Evolutionary conservation across 176 grass and related monocot species (phyloP).

Genomic region (Leersia perrieri): DNA sequence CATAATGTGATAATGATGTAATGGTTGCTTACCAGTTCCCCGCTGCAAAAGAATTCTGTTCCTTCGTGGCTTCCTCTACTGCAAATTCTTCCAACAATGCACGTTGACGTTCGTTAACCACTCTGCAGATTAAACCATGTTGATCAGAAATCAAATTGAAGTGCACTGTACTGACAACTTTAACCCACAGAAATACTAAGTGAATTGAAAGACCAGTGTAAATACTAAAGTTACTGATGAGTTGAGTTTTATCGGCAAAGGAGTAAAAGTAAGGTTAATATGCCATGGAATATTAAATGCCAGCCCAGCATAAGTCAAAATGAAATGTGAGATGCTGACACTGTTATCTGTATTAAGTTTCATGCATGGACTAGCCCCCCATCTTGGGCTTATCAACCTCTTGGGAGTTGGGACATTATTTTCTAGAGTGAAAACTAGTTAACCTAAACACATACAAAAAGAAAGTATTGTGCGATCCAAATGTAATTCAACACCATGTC

Average conservation of each 20-base stretch:
- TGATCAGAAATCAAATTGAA: conserved; percentile 21
- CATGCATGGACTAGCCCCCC: neutral
- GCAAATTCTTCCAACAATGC: conserved; percentile 91
- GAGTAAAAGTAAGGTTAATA: neutral
- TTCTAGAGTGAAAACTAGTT: neutral
- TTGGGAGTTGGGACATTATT: neutral
- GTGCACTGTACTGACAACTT: neutral
- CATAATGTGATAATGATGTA: conserved; percentile 24
- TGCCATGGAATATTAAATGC: neutral
- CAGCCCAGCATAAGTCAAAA: neutral
- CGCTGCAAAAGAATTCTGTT: conserved; percentile 45
- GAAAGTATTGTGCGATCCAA: neutral
- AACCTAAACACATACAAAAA: neutral
- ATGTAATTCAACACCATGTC: neutral
- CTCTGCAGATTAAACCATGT: conserved; percentile 38
- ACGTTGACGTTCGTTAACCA: conserved; percentile 74
- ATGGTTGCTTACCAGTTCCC: conserved; percentile 62
- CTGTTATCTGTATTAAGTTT: neutral
- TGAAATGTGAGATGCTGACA: neutral
- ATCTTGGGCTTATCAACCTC: neutral
- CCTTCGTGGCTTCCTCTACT: conserved; percentile 68
- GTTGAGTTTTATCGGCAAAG: neutral
- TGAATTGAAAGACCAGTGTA: neutral
- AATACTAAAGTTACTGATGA: neutral
- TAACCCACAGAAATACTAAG: neutral